Evolutionary conservation across 305 asterid genomes (phyloP), one percentile per base, ranked within the genome.

Genomic region (Rubia tinctorum): DNA sequence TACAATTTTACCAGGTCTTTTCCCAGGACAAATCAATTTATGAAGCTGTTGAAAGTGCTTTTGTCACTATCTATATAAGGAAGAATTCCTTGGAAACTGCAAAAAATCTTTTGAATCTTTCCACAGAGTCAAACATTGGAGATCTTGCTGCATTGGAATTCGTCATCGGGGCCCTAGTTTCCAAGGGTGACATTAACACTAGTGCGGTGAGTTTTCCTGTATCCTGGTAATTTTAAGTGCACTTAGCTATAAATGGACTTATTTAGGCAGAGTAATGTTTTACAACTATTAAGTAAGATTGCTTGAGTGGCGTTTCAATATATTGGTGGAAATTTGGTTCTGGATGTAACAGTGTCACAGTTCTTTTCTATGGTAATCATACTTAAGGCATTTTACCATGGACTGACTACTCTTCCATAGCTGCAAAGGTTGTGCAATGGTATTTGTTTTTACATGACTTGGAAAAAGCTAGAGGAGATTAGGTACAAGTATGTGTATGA

Each of bases 21-120:
- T 94, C 97, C 71, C 97, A 89, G 83, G 99, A 94, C 78, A 94
- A 90, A 84, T 83, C 96, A 27, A 87, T 94, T 77, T 86, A 87
- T 81, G 97, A 91, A 85, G 99, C 99, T 68, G 96, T 94, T 72
- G 99, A 94, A 86, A 91, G 85, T 87, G 99, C 99, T 77, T 94
- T 94, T 76, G 78, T 88, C 80, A 83, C 97, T 42, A 91, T 94
- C 71, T 94, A 94, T 75, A 34, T 94, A 58, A 78, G 88, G 85
- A 91, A 86, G 82, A 88, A 82, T 73, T 88, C 97, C 18, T 82
- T 90, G 66, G 99, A 91, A 80, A 88, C 93, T 78, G 97, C 97
- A 47, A 91, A 83, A 82, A 94, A 87, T 84, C 97, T 94, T 82
- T 83, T 89, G 83, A 80, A 80, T 84, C 97, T 94, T 80, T 94